Evolutionary conservation across 768 basidiomycete species (phyloP).

Genomic region (Pisolithus sp.): DNA sequence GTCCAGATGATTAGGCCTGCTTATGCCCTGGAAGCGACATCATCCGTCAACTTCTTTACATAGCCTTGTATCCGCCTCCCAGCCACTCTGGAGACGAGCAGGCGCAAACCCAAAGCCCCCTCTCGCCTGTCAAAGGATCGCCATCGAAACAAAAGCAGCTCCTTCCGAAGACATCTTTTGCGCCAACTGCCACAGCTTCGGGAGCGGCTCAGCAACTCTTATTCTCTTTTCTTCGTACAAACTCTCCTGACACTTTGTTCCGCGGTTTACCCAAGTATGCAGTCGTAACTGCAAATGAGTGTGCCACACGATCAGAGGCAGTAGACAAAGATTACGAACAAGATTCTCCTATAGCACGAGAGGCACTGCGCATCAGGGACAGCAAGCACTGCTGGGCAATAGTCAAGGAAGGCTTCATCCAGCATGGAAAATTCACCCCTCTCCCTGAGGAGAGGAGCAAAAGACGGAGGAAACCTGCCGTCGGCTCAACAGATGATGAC

Average conservation of each 20-base stretch:
- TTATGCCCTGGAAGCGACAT: conserved; percentile 41
- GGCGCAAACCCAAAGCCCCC: conserved; percentile 19
- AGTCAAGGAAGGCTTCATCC: conserved; percentile 47
- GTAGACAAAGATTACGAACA: conserved; percentile 31
- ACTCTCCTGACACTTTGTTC: conserved; percentile 46
- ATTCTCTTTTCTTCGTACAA: conserved; percentile 50
- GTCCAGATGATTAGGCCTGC: conserved; percentile 4
- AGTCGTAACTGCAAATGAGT: conserved; percentile 9
- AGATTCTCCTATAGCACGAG: conserved; percentile 53
- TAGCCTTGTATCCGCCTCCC: conserved; percentile 55
- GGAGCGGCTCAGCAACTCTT: conserved; percentile 48
- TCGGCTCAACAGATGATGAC: conserved; percentile 22
- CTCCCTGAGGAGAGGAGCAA: conserved; percentile 13
- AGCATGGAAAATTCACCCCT: conserved; percentile 22
- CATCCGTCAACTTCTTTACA: conserved; percentile 61
- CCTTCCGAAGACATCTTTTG: conserved; percentile 34
- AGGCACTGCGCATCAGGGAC: conserved; percentile 46
- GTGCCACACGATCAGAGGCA: background rate
- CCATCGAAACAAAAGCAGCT: conserved; percentile 44
- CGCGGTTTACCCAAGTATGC: conserved; percentile 50
- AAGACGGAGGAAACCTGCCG: conserved; percentile 28
- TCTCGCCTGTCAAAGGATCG: conserved; percentile 34
- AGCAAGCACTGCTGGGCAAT: conserved; percentile 59
- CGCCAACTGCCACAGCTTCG: conserved; percentile 41
- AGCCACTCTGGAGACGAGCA: conserved; percentile 9